Evolutionary conservation across 345 rosid species (phyloP).

Genomic region (Hirschfeldia incana): DNA sequence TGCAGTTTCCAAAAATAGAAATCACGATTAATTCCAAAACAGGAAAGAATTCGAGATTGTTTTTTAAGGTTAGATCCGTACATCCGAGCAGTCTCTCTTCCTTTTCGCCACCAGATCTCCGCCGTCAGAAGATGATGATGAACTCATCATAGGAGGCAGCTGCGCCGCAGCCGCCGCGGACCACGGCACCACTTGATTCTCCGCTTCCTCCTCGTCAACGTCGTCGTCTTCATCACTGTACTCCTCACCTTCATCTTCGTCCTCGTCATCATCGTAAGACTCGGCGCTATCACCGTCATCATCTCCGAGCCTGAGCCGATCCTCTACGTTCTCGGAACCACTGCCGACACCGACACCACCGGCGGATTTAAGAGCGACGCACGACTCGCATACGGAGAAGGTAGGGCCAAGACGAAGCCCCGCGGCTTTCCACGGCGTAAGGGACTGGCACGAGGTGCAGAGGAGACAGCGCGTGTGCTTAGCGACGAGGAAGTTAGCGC

Average conservation of each 20-base stretch:
- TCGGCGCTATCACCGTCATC: constrained; percentile 17
- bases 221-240: constrained; percentile 37
- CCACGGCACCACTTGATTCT: constrained; percentile 70
- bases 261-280: constrained; percentile 37
- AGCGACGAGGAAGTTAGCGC: constrained; percentile 85
- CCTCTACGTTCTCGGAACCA: not conserved
- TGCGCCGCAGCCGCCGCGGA: constrained; percentile 30
- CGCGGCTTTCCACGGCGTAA: constrained; percentile 77
- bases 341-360: not conserved
- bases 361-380: constrained; percentile 39
- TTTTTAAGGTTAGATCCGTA: constrained; percentile 30
- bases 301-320: not conserved
- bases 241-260: constrained; percentile 26
- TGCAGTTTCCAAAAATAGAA: constrained; percentile 25
- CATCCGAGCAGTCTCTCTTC: constrained; percentile 58
- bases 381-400: constrained; percentile 63
- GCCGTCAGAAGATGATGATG: constrained; percentile 45
- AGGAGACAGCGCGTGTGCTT: constrained; percentile 81
- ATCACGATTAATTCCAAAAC: not conserved
- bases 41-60: not conserved
- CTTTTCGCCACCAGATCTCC: constrained; percentile 43
- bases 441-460: constrained; percentile 71
- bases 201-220: constrained; percentile 42
- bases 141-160: constrained; percentile 47
- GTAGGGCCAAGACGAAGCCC: constrained; percentile 59